A percentile compares a stretch with the other conserved stretches of the same genome.
Conservation (phyloP, 306 rosid species). For the Psophocarpus tetragonolobus region DNA sequence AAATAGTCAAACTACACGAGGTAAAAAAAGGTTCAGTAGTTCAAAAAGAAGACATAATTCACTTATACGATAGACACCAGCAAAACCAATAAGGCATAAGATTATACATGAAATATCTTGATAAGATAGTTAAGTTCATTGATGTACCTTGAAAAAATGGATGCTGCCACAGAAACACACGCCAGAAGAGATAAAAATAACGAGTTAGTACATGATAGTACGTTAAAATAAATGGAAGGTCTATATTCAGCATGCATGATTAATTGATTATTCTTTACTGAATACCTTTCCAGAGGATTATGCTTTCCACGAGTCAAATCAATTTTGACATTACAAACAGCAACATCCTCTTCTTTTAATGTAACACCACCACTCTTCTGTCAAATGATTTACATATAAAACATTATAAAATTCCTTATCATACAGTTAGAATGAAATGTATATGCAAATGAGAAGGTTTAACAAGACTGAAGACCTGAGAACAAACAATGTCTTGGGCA, state of each 20-base stretch:
- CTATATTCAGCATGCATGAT: neutral
- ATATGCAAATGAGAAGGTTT: conserved; percentile 15
- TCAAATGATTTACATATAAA: conserved; percentile 14
- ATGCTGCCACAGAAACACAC: conserved; percentile 66
- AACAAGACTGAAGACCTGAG: conserved; percentile 59
- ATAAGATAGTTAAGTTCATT: conserved; percentile 18
- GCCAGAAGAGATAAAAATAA: conserved; percentile 33
- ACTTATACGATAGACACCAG: neutral
- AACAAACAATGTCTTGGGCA: conserved; percentile 88
- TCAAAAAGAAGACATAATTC: neutral
- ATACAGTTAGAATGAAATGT: conserved; percentile 25
- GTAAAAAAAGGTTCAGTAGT: conserved; percentile 22
- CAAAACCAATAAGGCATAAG: conserved; percentile 13
- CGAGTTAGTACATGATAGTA: conserved; percentile 4
- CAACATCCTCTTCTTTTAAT: conserved; percentile 80
- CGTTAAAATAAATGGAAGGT: conserved; percentile 21
- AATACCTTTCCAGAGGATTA: conserved; percentile 90
- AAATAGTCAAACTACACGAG: neutral
- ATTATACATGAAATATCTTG: conserved; percentile 11
- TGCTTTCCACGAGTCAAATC: conserved; percentile 93
- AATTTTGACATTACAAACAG: conserved; percentile 77
- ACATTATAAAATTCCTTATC: neutral
- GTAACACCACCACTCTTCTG: conserved; percentile 83
- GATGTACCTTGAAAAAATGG: conserved; percentile 81
- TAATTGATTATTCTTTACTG: conserved; percentile 20